phyloP scores from a whole-genome alignment of 495 filamentous ascomycete species.

The Aspergillus coremiiformis region DNA sequence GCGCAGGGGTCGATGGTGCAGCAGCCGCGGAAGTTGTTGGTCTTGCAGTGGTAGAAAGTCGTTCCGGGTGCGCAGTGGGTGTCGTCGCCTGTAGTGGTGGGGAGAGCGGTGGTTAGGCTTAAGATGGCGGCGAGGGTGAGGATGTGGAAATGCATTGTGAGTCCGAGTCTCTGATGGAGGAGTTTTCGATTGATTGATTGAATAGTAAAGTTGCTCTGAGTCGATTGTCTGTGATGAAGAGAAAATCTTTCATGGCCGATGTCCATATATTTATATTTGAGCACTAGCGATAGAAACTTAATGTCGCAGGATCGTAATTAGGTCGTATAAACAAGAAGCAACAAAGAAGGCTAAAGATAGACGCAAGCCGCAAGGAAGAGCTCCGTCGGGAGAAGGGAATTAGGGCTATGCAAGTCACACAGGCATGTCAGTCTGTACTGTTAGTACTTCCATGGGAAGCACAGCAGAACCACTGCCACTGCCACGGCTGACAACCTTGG shows the following conservation, averaged over 20 bases:
- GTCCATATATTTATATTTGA: too few relatives aligned
- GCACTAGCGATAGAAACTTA: too few relatives aligned
- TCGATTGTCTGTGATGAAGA: too few relatives aligned
- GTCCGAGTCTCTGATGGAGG: too few relatives aligned
- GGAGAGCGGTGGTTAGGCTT: not conserved
- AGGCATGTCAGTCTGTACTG: too few relatives aligned
- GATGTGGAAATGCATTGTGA: not conserved
- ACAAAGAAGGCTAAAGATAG: not conserved
- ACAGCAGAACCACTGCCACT: not conserved
- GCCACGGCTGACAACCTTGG: not conserved
- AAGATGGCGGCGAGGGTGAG: not conserved
- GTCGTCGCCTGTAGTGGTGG: constrained; percentile 1
- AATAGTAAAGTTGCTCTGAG: too few relatives aligned
- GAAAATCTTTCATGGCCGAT: too few relatives aligned
- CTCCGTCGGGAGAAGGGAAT: too few relatives aligned
- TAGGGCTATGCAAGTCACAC: not conserved
- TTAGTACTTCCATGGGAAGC: too few relatives aligned
- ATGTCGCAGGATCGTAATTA: too few relatives aligned
- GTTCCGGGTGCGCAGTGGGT: not conserved
- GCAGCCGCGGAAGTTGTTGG: constrained; percentile 7
- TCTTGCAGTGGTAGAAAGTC: not conserved
- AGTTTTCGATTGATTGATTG: too few relatives aligned
- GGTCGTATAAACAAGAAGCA: not conserved
- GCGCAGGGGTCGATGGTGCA: constrained; percentile 8
- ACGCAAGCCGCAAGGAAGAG: not conserved